Percentiles rank a stretch among this genome's conserved stretches.
These are phyloP conservation scores for Evansstolkia leycettana DNA, from an alignment of 495 filamentous ascomycete species.

Conservation along the genomic window DNA sequence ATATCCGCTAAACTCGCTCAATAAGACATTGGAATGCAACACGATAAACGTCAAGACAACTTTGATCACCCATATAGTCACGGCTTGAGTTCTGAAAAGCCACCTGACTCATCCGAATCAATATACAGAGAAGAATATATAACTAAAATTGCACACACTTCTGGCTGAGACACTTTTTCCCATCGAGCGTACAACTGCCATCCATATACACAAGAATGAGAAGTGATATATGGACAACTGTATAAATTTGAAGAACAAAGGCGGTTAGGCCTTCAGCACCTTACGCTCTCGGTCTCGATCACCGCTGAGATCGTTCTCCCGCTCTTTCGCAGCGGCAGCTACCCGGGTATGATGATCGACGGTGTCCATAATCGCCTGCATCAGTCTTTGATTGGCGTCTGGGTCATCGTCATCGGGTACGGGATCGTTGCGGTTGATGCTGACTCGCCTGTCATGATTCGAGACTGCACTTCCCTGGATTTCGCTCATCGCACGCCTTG, in stretches of 20 bases:
- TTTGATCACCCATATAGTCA: no score
- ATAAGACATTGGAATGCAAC: slow-evolving; percentile 1
- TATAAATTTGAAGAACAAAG: slow-evolving; percentile 1
- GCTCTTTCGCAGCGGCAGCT: slow-evolving; percentile 20
- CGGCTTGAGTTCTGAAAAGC: no score
- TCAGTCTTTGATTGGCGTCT: slow-evolving; percentile 32
- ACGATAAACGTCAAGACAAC: no score
- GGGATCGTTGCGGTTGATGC: slow-evolving; percentile 7
- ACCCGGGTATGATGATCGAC: slow-evolving; percentile 29
- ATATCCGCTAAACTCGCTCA: slow-evolving; percentile 17
- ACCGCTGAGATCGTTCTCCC: slow-evolving; percentile 10
- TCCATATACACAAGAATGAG: not conserved
- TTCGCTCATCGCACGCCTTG: slow-evolving; percentile 32
- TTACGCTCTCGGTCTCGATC: slow-evolving; percentile 7
- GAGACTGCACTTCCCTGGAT: slow-evolving; percentile 16
- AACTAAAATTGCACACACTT: no score
- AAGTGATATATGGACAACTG: not conserved
- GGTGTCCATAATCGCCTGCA: slow-evolving; percentile 36
- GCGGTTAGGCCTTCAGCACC: slow-evolving; percentile 11
- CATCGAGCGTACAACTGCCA: no score
- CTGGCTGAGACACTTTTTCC: no score
- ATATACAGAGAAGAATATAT: no score
- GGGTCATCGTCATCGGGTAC: slow-evolving; percentile 28
- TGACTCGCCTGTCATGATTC: slow-evolving; percentile 10
- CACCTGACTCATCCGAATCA: no score